These are phyloP conservation scores for Xylaria sp. DNA, from an alignment of 2,329 filamentous ascomycete genomes.

Conservation along the genomic window DNA sequence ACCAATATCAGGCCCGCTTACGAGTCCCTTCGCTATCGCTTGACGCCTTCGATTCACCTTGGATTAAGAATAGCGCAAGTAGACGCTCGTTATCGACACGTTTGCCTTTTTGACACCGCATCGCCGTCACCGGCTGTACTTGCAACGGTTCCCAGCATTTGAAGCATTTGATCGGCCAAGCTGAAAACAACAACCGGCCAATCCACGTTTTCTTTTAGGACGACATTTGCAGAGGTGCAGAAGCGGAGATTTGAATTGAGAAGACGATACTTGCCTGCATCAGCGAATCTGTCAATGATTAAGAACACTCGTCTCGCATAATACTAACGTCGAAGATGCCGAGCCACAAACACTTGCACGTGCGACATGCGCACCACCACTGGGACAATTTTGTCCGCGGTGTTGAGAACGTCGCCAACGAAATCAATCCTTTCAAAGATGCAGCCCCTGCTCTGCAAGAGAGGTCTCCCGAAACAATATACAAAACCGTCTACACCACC, in stretches of 20 bases:
- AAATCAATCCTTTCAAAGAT: slow-evolving; percentile 44
- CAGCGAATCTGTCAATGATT: slow-evolving; percentile 12
- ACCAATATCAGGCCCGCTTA: slow-evolving; percentile 20
- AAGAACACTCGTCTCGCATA: neutral
- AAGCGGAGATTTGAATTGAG: slow-evolving; percentile 13
- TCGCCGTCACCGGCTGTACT: neutral
- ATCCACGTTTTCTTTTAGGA: slow-evolving; percentile 12
- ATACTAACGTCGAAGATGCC: slow-evolving; percentile 28
- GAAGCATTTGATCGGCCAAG: slow-evolving; percentile 4
- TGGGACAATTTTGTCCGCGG: slow-evolving; percentile 45
- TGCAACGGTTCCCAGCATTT: neutral
- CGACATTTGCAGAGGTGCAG: slow-evolving; percentile 25
- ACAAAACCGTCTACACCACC: slow-evolving; percentile 57
- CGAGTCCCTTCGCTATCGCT: slow-evolving; percentile 31
- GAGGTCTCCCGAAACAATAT: slow-evolving; percentile 48
- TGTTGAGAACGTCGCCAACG: slow-evolving; percentile 47
- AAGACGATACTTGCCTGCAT: slow-evolving; percentile 13
- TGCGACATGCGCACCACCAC: slow-evolving; percentile 40
- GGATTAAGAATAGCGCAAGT: slow-evolving; percentile 36
- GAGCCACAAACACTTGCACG: slow-evolving; percentile 45
- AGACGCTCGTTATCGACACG: slow-evolving; percentile 38
- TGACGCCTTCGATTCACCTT: slow-evolving; percentile 40
- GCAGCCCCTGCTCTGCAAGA: slow-evolving; percentile 35
- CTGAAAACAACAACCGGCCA: slow-evolving; percentile 11
- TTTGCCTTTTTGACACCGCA: slow-evolving; percentile 19